Evolutionary conservation across 2,329 filamentous ascomycete genomes (phyloP).

Genomic region (Ciborinia camelliae): DNA sequence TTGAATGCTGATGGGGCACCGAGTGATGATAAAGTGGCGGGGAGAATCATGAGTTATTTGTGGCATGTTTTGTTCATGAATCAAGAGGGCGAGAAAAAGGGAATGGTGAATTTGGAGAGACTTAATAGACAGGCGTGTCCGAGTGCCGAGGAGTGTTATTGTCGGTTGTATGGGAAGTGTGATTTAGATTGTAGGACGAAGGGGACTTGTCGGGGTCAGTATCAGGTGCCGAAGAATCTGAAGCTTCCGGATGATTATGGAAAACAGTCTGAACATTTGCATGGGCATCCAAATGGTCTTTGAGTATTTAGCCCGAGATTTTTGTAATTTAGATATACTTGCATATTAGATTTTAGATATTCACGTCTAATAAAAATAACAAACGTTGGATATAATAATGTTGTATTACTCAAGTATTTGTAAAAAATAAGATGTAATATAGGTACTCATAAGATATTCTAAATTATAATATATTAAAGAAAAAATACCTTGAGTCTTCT

Average conservation of each 20-base stretch:
- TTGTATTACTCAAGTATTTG: background rate
- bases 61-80: conserved; percentile 49
- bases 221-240: conserved; percentile 25
- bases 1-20: conserved; percentile 43
- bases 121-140: conserved; percentile 30
- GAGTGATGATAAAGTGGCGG: conserved; percentile 43
- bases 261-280: background rate
- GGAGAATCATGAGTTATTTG: conserved; percentile 47
- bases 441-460: background rate
- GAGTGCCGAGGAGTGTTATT: conserved; percentile 29
- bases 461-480: background rate
- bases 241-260: conserved; percentile 25
- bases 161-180: conserved; percentile 30
- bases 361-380: background rate
- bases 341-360: background rate
- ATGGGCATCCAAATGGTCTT: background rate
- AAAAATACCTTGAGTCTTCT: no score
- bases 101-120: conserved; percentile 23
- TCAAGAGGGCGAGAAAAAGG: background rate
- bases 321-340: background rate
- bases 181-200: conserved; percentile 24
- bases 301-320: background rate
- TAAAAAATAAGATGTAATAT: background rate
- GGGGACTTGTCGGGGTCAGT: conserved; percentile 29
- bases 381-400: background rate